Base-by-base conservation (phyloP, 2,329 filamentous ascomycete genomes). In the Aspergillus aculeatus region DNA sequence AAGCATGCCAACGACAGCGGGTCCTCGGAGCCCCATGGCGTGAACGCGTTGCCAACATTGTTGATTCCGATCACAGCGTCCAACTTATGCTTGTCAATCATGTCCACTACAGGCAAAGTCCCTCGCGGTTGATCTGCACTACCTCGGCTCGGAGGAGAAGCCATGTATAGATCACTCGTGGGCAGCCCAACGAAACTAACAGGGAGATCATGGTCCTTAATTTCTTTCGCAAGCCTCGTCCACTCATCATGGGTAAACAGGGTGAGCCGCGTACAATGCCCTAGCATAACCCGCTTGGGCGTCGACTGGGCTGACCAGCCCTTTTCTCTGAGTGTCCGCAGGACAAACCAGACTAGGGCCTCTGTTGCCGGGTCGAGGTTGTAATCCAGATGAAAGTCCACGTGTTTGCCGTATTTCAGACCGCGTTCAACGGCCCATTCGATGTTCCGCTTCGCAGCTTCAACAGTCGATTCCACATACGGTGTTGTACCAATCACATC, bases 41-140 rank as follows among this genome's bases (percentile, higher is more conserved):
- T 91, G 66, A 91, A 91, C 0, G 88, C 87, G 69, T 91, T 91
- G 19, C 88, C 88, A 14, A 91, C 84, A 67, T 91, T 91, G 68
- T 91, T 91, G 41, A 89, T 81, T 2, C 86, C 83, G 5, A 91
- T 80, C 14, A 85, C 85, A 21, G 81, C 86, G 60, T 86, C 80
- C 3, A 91, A 70, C 0, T 79, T 80, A 61, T 86, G 81, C 23
- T 83, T 76, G 44, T 81, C 78, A 61, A 90, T 87, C 75, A 91
- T 78, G 4, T 83, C 76, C 0, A 83, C 80, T 1, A 90, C 76
- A 48, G 85, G 82, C 16, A 91, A 75, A 0, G 88, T 91, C 1
- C 86, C 87, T 60, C 88, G 80, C 1, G 80, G 76, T 6, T 76
- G 68, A 23, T 72, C 62, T 5, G 66, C 73, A 2, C 24, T 14